Base-by-base conservation (phyloP, 345 rosid genomes). In the Mangifera indica region DNA sequence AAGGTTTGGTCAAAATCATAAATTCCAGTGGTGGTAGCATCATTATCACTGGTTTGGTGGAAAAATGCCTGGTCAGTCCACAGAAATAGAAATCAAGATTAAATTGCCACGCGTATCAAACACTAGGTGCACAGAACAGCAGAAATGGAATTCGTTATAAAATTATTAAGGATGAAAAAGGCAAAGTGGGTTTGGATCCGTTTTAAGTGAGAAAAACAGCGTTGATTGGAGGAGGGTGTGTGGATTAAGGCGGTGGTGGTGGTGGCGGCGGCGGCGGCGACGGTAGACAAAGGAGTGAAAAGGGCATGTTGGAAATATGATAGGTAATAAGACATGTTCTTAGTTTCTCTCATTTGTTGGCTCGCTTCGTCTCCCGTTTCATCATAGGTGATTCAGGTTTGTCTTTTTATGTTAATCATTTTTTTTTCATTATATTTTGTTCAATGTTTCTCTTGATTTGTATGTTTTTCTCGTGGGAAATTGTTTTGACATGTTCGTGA, bases 121-220 rank as follows among this genome's bases (percentile, higher is more conserved):
- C 48, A 25, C 56, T 49, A 37, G 20, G 25, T 22, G 25, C 67
- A 44, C 17, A 42, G 34, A n/a, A n/a, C n/a, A n/a, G n/a, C n/a
- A n/a, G n/a, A n/a, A 69, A 63, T 1, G 29, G 4, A 4, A 51
- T 9, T 34, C 17, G 34, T 63, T 64, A 24, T 29, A 46, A 17
- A 54, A 42, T 5, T 64, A 65, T 12, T 44, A 52, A 52, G 15
- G 62, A 42, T 21, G 73, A 24, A 53, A 53, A 62, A 61, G 25
- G 25, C 7, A 18, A 64, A 57, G 57, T 11, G 13, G 34, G 29
- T 54, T 73, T 77, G 86, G 87, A 85, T 85, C 84, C 83, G 83
- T 62, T 76, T 84, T 60, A 59, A 79, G 86, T 72, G 87, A 69
- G 76, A 60, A 74, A 18, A 69, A 60, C 67, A 34, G 56, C 56